Conservation (phyloP, 208 protist species). For the Sergeia podlipaevii region DNA sequence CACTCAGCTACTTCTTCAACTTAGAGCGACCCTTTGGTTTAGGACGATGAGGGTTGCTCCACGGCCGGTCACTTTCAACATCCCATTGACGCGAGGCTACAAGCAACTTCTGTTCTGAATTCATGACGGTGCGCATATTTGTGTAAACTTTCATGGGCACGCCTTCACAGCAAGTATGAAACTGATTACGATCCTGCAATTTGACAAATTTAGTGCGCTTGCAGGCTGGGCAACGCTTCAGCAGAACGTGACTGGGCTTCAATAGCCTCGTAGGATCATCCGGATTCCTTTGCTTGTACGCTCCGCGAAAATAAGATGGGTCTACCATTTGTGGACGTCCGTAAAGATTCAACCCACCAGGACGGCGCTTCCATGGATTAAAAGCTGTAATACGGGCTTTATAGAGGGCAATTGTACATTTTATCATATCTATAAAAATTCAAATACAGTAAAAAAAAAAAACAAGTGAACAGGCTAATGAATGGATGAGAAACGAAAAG, state of each 20-base stretch:
- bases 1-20: conserved; percentile 84
- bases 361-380: conserved; percentile 83
- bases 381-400: conserved; percentile 63
- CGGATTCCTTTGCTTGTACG: conserved; percentile 56
- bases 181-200: conserved; percentile 45
- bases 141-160: conserved; percentile 63
- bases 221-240: conserved; percentile 76
- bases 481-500: background rate
- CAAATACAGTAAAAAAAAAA: conserved; percentile 12
- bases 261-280: conserved; percentile 76
- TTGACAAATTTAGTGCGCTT: conserved; percentile 73
- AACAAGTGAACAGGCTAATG: conserved; percentile 2
- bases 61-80: conserved; percentile 72
- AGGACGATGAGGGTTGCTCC: conserved; percentile 75
- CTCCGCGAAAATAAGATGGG: conserved; percentile 41
- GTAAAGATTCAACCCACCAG: conserved; percentile 55
- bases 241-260: conserved; percentile 68
- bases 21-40: conserved; percentile 85
- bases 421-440: conserved; percentile 2
- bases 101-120: conserved; percentile 58
- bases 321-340: conserved; percentile 83
- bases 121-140: conserved; percentile 83
- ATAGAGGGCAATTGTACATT: conserved; percentile 14
- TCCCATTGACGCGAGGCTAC: conserved; percentile 70
- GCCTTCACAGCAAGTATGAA: conserved; percentile 88